These are phyloP conservation scores for Agrocybe praecox DNA, from an alignment of 768 basidiomycete genomes.

Conservation along the genomic window DNA sequence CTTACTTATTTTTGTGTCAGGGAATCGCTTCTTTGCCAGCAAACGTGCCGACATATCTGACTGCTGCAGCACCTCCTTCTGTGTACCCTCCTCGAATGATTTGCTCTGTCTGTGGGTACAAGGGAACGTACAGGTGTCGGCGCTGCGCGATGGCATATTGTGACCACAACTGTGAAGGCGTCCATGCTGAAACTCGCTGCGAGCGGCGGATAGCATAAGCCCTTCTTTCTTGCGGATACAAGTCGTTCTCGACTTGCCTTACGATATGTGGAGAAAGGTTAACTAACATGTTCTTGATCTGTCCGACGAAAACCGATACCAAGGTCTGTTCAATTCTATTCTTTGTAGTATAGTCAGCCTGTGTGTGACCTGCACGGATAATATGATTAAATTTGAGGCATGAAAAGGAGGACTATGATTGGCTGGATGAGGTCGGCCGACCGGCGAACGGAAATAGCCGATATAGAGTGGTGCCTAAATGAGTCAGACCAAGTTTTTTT, in stretches of 20 bases:
- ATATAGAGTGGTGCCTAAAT: background rate
- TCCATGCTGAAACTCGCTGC: slow-evolving; percentile 82
- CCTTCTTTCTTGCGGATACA: background rate
- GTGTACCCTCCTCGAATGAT: slow-evolving; percentile 67
- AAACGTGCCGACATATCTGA: slow-evolving; percentile 69
- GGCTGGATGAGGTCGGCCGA: background rate
- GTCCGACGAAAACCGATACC: too few species aligned
- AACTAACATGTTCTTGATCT: background rate
- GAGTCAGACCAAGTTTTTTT: slow-evolving; percentile 7
- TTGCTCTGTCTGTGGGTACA: slow-evolving; percentile 89
- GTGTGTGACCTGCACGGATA: background rate
- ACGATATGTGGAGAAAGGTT: background rate
- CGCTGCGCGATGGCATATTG: slow-evolving; percentile 81
- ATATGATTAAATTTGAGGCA: background rate
- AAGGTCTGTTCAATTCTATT: too few species aligned
- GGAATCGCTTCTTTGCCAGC: slow-evolving; percentile 57
- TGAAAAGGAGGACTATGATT: background rate
- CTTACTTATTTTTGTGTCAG: slow-evolving; percentile 34
- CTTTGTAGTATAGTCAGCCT: background rate
- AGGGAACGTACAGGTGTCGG: slow-evolving; percentile 78
- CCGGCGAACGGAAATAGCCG: background rate
- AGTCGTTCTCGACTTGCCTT: too few species aligned
- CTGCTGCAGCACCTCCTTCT: slow-evolving; percentile 61
- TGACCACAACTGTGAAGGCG: slow-evolving; percentile 67
- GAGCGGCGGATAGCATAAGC: slow-evolving; percentile 66